Base-by-base conservation (phyloP, 208 protist species). In the Trypanosoma conorhini region DNA sequence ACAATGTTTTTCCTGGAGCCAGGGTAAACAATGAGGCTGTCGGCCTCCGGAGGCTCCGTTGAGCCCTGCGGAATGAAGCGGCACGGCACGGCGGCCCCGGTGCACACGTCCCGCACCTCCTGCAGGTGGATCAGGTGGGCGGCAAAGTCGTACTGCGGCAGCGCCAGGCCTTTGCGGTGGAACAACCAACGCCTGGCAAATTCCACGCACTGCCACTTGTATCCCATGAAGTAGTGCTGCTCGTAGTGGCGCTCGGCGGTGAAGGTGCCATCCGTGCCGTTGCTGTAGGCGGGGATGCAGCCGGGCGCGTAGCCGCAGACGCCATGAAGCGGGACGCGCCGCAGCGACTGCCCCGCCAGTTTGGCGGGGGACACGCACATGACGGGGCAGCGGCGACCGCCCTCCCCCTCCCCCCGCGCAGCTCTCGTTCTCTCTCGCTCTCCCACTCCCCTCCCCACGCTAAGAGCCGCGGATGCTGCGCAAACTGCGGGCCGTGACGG, bases 131-230 rank as follows among this genome's bases (percentile, higher is more conserved):
- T 33, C 7, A 68, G 24, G 62, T 73, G 60, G 13, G 65, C 51
- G 26, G 52, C 55, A 48, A 66, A 62, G 38, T 70, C 70, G 33
- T 46, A 65, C 26, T 60, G 40, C 21, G 82, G 89, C 21, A 95
- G 81, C 38, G 82, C 60, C 22, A 95, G 80, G 15, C 86, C 73
- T 58, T 89, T 88, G 24, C 76, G 70, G 44, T 73, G 50, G 76
- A 82, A 86, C 26, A 95, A 77, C 84, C 85, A 93, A 15, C 89
- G 89, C 22, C 89, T 81, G 31, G 87, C 87, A 65, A 91, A 95
- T 76, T 95, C 87, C 3, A 95, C 89, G 68, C 89, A 95, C 82
- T 95, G 89, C 87, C 89, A 95, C 67, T 88, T 81, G 64, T 91
- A 92, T 19, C 89, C 89, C 80, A 88, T 91, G 70, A 91, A 95